Base-by-base conservation (phyloP, 306 rosid species). In the Sicyos edulis region DNA sequence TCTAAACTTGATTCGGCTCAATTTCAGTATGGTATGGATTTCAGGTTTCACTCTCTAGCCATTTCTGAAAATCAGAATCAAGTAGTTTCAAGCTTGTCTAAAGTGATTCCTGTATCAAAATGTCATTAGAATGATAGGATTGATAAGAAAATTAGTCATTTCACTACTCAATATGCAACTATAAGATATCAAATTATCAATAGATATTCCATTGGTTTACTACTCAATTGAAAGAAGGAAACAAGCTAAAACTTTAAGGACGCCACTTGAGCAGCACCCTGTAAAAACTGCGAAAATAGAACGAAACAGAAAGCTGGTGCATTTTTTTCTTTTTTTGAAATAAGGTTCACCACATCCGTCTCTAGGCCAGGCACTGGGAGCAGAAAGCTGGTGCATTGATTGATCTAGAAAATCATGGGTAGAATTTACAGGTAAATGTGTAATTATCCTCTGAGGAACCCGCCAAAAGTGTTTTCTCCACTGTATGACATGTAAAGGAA, bases 401-500 rank as follows among this genome's bases (percentile, higher is more conserved):
- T 65, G 34, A 42, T 42, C 54, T 11, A 54, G 32, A 65, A 20
- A 17, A 32, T 10, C 54, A 19, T 44, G 21, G 55, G 56, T 47
- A 2, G 72, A 55, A 68, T 49, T 49, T 68, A 22, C 72, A 68
- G 62, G 57, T n/a, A 71, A 29, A 71, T 16, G 50, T 34, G n/a
- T 53, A 45, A 37, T 10, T 71, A 61, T 34, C 63, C 61, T 71
- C 62, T 26, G 54, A 53, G 62, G 62, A 54, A 53, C 50, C 62
- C 72, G 45, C 62, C 72, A 22, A 68, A 68, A 20, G 72, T 67
- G 40, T 67, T 67, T 37, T 32, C 72, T 45, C 72, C 72, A 68
- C 72, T 68, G 72, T 68, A 68, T 22, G 72, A 19, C 72, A 68
- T 71, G 63, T 54, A 71, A 71, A 71, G 61, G 54, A 54, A 71